Base-by-base conservation (phyloP, 441 rosid species). In the Breynia disticha region DNA sequence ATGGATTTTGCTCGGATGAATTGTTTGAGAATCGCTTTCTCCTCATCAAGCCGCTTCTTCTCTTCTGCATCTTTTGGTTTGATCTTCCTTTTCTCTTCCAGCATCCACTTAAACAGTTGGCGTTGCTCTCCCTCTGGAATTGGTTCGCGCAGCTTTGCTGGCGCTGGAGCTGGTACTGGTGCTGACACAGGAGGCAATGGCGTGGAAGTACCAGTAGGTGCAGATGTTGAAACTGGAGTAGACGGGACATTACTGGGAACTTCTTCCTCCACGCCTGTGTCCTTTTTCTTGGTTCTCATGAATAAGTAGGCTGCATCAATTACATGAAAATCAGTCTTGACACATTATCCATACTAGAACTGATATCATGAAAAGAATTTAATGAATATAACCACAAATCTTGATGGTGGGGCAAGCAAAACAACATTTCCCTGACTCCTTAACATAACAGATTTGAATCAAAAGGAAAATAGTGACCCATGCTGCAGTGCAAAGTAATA, bases 71-170 rank as follows among this genome's bases (percentile, higher is more conserved):
- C 79, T 68, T 68, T 77, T 1, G 95, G 79, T 54, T 72, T 86
- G 38, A 77, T 65, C 80, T 86, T 91, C 68, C 98, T 74, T 73
- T 86, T 88, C 83, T 91, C 95, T 68, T 88, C 96, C 73, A 91
- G 59, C 24, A 86, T 81, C 95, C 96, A 82, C 71, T 86, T 87
- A 76, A 74, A 82, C 38, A 91, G 82, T 71, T 86, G 86, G 1
- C 84, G 94, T 57, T 86, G 95, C 61, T 78, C 79, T 49, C 70
- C 63, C 73, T 77, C 82, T 1, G 89, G 86, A 60, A 91, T 60
- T 15, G 84, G 87, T 55, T 86, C 83, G 21, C 55, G 74, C 44
- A 49, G 48, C 73, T 72, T 83, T 72, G 69, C 52, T 19, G n/a
- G n/a, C n/a, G n/a, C n/a, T n/a, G n/a, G n/a, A n/a, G n/a, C n/a